Percentiles rank a stretch among this genome's conserved stretches.
These are phyloP conservation scores for Cyberlindnera xylosilytica DNA, from an alignment of 805 yeast species.

Conservation along the genomic window DNA sequence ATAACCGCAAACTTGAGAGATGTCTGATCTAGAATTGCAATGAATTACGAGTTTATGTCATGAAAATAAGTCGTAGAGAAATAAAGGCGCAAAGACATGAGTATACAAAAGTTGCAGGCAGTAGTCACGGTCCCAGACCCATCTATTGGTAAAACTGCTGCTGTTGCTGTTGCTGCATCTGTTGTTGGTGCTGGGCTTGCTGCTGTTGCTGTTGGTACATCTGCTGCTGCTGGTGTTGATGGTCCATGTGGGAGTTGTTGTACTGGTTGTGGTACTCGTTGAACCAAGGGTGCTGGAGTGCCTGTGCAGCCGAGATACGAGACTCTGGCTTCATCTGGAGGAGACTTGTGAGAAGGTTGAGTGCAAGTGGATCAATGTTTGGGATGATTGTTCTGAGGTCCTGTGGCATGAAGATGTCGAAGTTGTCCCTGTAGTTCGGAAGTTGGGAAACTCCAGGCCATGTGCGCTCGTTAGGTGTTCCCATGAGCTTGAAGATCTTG, in stretches of 20 bases:
- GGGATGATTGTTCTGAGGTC: slow-evolving; percentile 79
- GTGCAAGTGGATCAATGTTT: slow-evolving; percentile 75
- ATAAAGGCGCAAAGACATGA: neutral
- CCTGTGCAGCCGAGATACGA: slow-evolving; percentile 90
- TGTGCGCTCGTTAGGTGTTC: slow-evolving; percentile 92
- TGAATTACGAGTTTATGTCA: neutral
- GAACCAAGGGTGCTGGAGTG: slow-evolving; percentile 90
- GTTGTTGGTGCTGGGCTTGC: slow-evolving; percentile 12
- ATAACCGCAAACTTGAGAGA: slow-evolving; percentile 1
- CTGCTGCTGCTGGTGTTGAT: slow-evolving; percentile 9
- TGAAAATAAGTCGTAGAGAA: no score
- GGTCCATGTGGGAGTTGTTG: slow-evolving; percentile 1
- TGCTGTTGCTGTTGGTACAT: slow-evolving; percentile 15
- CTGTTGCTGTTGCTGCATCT: slow-evolving; percentile 11
- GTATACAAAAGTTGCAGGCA: neutral
- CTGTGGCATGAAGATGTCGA: slow-evolving; percentile 85
- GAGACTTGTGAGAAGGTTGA: slow-evolving; percentile 73
- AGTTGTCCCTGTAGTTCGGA: slow-evolving; percentile 82
- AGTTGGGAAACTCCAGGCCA: slow-evolving; percentile 96
- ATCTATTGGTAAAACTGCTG: slow-evolving; percentile 18
- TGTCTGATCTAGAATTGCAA: neutral
- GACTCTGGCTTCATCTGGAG: slow-evolving; percentile 92
- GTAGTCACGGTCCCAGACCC: neutral
- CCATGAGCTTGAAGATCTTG: slow-evolving; percentile 89
- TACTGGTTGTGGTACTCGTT: slow-evolving; percentile 53